Percentiles rank a stretch among this genome's conserved stretches.
Evolutionary conservation across 75 land plant species (phyloP).

Genomic region (Pinus tabuliformis): DNA sequence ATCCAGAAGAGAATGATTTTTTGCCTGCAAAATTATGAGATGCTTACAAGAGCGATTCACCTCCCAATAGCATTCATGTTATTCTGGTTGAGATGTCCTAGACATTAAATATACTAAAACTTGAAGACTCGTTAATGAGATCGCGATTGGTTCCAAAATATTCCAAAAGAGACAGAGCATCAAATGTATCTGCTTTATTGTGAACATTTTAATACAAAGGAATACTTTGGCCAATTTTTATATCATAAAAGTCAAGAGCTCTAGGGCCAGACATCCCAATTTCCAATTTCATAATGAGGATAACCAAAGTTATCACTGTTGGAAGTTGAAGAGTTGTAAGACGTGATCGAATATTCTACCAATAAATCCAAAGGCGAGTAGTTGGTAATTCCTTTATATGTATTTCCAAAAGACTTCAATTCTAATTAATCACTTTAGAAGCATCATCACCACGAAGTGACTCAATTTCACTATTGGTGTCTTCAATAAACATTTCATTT

Average conservation of each 20-base stretch:
- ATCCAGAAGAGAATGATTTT: no score
- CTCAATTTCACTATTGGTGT: conserved; percentile 6
- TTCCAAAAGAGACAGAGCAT: conserved; percentile 20
- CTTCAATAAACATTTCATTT: background rate
- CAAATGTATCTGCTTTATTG: background rate
- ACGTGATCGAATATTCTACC: conserved; percentile 1
- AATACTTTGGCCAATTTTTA: conserved; percentile 12
- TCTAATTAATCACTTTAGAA: background rate
- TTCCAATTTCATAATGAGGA: conserved; percentile 11
- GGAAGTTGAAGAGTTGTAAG: conserved; percentile 9
- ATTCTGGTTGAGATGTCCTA: background rate
- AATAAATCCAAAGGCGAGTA: conserved; percentile 3
- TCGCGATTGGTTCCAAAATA: conserved; percentile 20
- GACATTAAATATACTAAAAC: conserved; percentile 11
- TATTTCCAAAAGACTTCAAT: background rate
- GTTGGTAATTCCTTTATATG: conserved; percentile 10
- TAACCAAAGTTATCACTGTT: conserved; percentile 13
- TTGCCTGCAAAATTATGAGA: no score
- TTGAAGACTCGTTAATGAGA: conserved; percentile 18
- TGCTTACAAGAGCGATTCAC: no score
- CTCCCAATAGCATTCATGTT: conserved; percentile 15
- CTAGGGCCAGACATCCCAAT: conserved; percentile 10
- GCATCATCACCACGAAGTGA: background rate
- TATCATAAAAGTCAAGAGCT: conserved; percentile 10
- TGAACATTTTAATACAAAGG: conserved; percentile 16